Percentiles rank a stretch among this genome's conserved stretches.
Conservation (phyloP, 2,329 filamentous ascomycete species). For the Phaeophleospora eucalypticola region DNA sequence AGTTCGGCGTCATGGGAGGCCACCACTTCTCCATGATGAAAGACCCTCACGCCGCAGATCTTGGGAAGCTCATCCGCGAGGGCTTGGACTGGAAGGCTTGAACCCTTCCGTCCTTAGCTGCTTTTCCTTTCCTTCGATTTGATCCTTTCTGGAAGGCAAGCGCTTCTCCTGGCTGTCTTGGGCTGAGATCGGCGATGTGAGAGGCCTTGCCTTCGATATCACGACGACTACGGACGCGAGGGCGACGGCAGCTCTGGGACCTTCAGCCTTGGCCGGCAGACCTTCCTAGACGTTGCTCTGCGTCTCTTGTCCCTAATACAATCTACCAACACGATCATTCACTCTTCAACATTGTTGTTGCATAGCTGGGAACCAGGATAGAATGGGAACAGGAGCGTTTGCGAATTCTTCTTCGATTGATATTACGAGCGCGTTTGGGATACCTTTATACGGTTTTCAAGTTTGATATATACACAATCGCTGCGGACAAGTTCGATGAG, state of each 20-base stretch:
- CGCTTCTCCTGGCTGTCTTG: conserved; percentile 22
- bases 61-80: conserved; percentile 42
- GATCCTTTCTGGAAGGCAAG: conserved; percentile 16
- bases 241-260: background rate
- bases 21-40: conserved; percentile 78
- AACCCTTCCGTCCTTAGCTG: conserved; percentile 6
- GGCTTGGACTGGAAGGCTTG: conserved; percentile 34
- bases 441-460: no score
- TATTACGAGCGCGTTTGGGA: no score
- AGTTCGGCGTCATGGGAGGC: conserved; percentile 63
- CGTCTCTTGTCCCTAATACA: no score
- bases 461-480: background rate
- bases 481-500: background rate
- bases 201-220: background rate
- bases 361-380: no score
- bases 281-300: no score
- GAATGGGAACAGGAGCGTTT: no score
- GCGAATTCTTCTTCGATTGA: no score
- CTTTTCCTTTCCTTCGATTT: conserved; percentile 14
- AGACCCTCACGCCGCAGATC: conserved; percentile 41
- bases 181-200: conserved; percentile 22
- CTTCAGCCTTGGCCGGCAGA: conserved; percentile 11
- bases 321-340: background rate
- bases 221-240: conserved; percentile 8
- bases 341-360: no score